Conservation (phyloP, 2,329 filamentous ascomycete species). For the Truncatella angustata region DNA sequence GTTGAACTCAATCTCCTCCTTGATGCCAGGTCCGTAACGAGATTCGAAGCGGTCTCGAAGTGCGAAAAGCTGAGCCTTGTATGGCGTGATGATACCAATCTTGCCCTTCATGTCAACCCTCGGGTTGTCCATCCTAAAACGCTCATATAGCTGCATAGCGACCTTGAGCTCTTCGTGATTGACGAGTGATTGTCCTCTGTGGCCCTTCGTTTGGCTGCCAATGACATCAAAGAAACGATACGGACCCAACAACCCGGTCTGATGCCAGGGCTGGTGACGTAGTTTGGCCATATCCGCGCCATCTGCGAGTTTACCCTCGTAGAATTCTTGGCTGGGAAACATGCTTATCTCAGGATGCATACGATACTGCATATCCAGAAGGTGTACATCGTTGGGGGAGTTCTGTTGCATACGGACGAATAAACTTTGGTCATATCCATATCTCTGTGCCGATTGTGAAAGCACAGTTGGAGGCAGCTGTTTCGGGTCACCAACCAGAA, state of each 20-base stretch:
- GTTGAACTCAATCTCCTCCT: constrained; percentile 89
- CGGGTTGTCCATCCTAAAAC: constrained; percentile 71
- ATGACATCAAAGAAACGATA: constrained; percentile 97
- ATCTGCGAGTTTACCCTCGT: constrained; percentile 83
- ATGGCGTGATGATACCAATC: constrained; percentile 96
- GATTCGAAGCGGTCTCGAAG: constrained; percentile 72
- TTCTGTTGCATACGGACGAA: constrained; percentile 98
- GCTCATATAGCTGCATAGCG: constrained; percentile 79
- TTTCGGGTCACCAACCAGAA: constrained; percentile 96
- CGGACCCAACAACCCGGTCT: constrained; percentile 75
- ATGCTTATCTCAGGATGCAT: constrained; percentile 97
- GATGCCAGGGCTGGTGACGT: constrained; percentile 81
- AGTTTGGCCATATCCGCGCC: constrained; percentile 78
- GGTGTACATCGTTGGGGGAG: constrained; percentile 80
- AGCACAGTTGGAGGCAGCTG: constrained; percentile 94
- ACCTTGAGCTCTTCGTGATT: constrained; percentile 86
- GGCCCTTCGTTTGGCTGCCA: constrained; percentile 79
- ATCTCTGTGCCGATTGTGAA: constrained; percentile 86
- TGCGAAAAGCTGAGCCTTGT: constrained; percentile 87
- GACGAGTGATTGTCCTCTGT: constrained; percentile 82
- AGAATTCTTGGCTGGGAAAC: constrained; percentile 90
- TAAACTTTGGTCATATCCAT: constrained; percentile 95
- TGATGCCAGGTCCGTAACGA: constrained; percentile 72
- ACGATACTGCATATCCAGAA: constrained; percentile 97
- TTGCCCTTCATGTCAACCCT: constrained; percentile 73